A percentile compares a stretch with the other conserved stretches of the same genome.
phyloP scores from a whole-genome alignment of 108 stramenopile species.

The Bacterosira constricta region DNA sequence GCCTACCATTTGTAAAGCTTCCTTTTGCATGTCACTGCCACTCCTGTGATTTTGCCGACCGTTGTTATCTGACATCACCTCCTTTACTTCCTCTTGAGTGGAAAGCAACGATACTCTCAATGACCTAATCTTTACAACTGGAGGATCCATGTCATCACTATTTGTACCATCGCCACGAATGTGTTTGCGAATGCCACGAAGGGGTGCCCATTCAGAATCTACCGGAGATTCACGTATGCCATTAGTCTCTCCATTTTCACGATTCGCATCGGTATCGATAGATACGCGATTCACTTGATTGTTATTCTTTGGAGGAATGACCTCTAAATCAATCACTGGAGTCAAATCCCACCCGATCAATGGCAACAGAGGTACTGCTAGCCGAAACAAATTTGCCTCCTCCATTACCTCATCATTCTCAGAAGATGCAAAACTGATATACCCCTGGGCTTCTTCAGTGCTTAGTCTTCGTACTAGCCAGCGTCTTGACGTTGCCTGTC shows the following conservation, averaged over 20 bases:
- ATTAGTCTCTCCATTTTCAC: not conserved
- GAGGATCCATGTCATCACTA: not conserved
- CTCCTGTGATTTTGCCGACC: not conserved
- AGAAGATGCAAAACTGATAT: slow-evolving; percentile 1
- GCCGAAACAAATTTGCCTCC: slow-evolving; percentile 42
- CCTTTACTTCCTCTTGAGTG: slow-evolving; percentile 45
- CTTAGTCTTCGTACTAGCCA: slow-evolving; percentile 47
- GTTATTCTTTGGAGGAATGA: slow-evolving; percentile 30
- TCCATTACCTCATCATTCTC: slow-evolving; percentile 12
- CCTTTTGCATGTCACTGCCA: slow-evolving; percentile 30
- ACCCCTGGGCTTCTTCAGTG: slow-evolving; percentile 19
- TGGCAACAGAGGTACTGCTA: slow-evolving; percentile 48
- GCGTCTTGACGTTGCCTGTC: slow-evolving; percentile 8
- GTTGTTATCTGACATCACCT: slow-evolving; percentile 17
- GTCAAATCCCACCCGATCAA: slow-evolving; percentile 55
- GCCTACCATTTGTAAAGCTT: slow-evolving; percentile 46
- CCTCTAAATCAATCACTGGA: slow-evolving; percentile 56
- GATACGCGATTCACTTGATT: not conserved
- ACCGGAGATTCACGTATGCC: not conserved
- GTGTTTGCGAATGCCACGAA: slow-evolving; percentile 10
- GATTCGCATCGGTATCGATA: not conserved
- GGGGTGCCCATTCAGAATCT: slow-evolving; percentile 2
- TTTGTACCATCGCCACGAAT: not conserved
- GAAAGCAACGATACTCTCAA: slow-evolving; percentile 48
- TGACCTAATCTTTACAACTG: slow-evolving; percentile 45